These are phyloP conservation scores for Dryas octopetala DNA, from an alignment of 306 rosid genomes.

Conservation along the genomic window DNA sequence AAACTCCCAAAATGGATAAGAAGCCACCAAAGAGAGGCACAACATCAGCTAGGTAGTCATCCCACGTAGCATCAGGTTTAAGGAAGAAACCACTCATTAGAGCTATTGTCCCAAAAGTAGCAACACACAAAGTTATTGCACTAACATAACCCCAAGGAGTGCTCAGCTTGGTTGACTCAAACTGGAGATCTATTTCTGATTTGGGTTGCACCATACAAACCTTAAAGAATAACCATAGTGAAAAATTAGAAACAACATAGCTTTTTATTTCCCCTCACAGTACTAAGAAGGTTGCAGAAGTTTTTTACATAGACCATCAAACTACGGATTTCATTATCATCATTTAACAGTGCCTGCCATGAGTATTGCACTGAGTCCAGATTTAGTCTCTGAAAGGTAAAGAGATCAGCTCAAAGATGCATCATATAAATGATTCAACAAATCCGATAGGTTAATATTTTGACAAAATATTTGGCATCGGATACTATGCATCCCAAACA, in stretches of 20 bases:
- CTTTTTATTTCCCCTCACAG: neutral
- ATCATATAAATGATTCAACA: neutral
- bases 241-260: neutral
- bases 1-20: slow-evolving; percentile 74
- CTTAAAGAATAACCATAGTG: slow-evolving; percentile 31
- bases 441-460: neutral
- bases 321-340: neutral
- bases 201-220: slow-evolving; percentile 95
- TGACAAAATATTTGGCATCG: neutral
- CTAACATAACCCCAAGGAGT: slow-evolving; percentile 78
- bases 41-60: slow-evolving; percentile 74
- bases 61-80: slow-evolving; percentile 82
- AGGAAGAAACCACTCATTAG: slow-evolving; percentile 89
- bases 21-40: slow-evolving; percentile 91
- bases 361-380: neutral
- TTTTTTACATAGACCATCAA: neutral
- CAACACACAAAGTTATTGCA: slow-evolving; percentile 58
- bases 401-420: neutral
- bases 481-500: neutral
- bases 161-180: slow-evolving; percentile 74
- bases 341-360: neutral
- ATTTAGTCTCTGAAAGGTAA: neutral
- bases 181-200: slow-evolving; percentile 89
- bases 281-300: neutral
- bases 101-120: slow-evolving; percentile 92